phyloP scores from a whole-genome alignment of 345 rosid species.

The Ceriops zippeliana region DNA sequence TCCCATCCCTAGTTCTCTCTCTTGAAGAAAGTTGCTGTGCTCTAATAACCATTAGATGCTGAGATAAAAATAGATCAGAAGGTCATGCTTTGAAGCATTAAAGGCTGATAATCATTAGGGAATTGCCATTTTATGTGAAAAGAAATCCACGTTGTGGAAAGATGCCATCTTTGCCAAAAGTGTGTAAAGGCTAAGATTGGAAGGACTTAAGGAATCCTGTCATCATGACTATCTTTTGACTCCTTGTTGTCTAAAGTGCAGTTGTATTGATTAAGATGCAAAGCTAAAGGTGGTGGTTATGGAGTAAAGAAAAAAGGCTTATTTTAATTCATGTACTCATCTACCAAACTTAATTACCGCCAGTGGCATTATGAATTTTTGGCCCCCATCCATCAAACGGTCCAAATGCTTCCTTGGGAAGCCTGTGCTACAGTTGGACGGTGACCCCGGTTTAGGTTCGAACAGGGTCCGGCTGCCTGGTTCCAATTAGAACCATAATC shows the following conservation, averaged over 20 bases:
- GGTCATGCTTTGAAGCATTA: background rate
- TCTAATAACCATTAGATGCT: conserved; percentile 19
- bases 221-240: conserved; percentile 34
- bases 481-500: too few relatives aligned
- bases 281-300: conserved; percentile 35
- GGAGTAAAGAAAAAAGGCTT: conserved; percentile 14
- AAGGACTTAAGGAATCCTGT: conserved; percentile 25
- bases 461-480: too few relatives aligned
- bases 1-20: conserved; percentile 6
- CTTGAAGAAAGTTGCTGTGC: conserved; percentile 1
- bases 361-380: background rate
- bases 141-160: conserved; percentile 19
- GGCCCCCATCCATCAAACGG: conserved; percentile 17
- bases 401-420: conserved; percentile 4
- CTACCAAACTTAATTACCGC: background rate
- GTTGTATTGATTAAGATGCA: conserved; percentile 43
- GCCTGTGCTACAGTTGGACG: too few relatives aligned
- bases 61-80: conserved; percentile 12
- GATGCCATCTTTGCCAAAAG: background rate
- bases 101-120: background rate
- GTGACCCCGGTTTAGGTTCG: too few relatives aligned
- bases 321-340: conserved; percentile 5
- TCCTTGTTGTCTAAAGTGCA: conserved; percentile 37
- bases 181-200: background rate
- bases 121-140: background rate